Evolutionary conservation across 2,329 filamentous ascomycete genomes (phyloP).

Genomic region (Leptographium flavum): DNA sequence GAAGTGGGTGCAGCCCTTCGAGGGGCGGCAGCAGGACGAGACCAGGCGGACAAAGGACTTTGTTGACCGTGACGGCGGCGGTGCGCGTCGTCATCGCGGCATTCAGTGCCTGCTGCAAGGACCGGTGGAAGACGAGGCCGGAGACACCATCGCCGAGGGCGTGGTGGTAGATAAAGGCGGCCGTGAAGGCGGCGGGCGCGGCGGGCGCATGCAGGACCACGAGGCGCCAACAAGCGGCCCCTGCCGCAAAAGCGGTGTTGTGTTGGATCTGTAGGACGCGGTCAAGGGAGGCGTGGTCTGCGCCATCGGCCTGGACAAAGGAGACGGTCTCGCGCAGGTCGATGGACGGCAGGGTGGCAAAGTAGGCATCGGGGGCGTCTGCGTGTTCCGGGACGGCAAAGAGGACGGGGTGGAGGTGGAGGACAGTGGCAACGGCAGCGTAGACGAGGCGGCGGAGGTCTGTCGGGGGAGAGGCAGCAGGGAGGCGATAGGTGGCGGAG

Average conservation of each 20-base stretch:
- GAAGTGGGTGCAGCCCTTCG: background rate
- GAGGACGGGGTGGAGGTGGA: background rate
- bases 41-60: background rate
- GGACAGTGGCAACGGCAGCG: background rate
- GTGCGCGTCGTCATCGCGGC: background rate
- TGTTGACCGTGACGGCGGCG: too few species aligned
- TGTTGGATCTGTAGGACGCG: background rate
- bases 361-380: background rate
- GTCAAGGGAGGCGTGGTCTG: background rate
- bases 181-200: background rate
- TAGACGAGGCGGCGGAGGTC: background rate
- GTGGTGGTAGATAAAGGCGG: conserved; percentile 2
- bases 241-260: background rate
- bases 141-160: conserved; percentile 1
- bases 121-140: background rate
- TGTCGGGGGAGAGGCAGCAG: background rate
- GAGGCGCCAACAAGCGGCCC: background rate
- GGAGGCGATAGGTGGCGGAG: background rate
- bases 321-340: background rate
- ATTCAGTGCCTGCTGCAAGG: background rate
- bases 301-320: background rate
- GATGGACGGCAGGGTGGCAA: background rate
- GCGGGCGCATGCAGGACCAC: background rate
- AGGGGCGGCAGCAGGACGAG: background rate
- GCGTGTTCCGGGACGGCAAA: background rate